phyloP scores from a whole-genome alignment of 1,139 yeast genomes.

The Candida sanyaensis region DNA sequence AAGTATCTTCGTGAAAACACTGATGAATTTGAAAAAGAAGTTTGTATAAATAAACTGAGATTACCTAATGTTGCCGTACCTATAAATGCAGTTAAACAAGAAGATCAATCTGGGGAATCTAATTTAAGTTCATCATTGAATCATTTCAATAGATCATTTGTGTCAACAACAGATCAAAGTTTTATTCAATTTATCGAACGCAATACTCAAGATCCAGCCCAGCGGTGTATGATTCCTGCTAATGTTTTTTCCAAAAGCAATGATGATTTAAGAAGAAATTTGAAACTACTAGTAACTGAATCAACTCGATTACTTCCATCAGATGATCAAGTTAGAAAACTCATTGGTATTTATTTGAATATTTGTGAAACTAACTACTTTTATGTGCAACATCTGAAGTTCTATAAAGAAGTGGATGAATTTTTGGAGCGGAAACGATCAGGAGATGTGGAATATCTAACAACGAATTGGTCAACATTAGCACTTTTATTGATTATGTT shows the following conservation, averaged over 20 bases:
- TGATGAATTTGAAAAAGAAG: conserved; percentile 16
- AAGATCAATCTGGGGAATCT: neutral
- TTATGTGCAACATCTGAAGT: conserved; percentile 16
- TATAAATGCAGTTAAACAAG: conserved; percentile 5
- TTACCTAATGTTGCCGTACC: conserved; percentile 8
- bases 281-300: conserved; percentile 9
- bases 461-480: conserved; percentile 17
- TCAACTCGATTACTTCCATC: conserved; percentile 16
- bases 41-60: conserved; percentile 11
- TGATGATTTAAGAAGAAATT: conserved; percentile 8
- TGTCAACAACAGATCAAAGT: conserved; percentile 21
- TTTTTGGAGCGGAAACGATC: conserved; percentile 8
- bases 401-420: conserved; percentile 10
- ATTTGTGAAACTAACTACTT: conserved; percentile 22
- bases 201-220: conserved; percentile 7
- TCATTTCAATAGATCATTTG: conserved; percentile 13
- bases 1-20: conserved; percentile 16
- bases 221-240: conserved; percentile 3
- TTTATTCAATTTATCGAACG: conserved; percentile 19
- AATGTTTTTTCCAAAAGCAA: conserved; percentile 10
- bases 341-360: conserved; percentile 15
- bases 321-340: conserved; percentile 13
- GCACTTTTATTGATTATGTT: conserved; percentile 15
- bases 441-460: conserved; percentile 13
- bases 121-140: conserved; percentile 8